Evolutionary conservation across 2,329 filamentous ascomycete species (phyloP).

Genomic region (Rutstroemia sp.): DNA sequence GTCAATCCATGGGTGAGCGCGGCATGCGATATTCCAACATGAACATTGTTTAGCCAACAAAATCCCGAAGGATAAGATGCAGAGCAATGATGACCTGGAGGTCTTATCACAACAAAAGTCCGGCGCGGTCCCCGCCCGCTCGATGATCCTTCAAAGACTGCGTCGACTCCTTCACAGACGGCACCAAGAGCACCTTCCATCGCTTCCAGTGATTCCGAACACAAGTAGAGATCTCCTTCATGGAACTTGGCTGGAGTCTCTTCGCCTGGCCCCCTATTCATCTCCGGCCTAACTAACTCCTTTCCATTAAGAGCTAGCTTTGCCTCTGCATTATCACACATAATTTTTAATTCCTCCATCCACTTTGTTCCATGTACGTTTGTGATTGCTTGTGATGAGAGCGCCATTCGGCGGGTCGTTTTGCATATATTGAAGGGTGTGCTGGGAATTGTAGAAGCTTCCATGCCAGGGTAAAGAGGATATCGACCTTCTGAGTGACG

Average conservation of each 20-base stretch:
- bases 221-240: slow-evolving; percentile 86
- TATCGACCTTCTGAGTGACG: slow-evolving; percentile 65
- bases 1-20: slow-evolving; percentile 78
- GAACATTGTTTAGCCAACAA: slow-evolving; percentile 98
- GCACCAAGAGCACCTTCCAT: slow-evolving; percentile 89
- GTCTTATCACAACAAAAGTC: slow-evolving; percentile 87
- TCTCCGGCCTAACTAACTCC: slow-evolving; percentile 65
- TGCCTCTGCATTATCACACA: slow-evolving; percentile 75
- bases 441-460: slow-evolving; percentile 42
- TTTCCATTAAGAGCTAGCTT: slow-evolving; percentile 71
- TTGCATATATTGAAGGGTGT: slow-evolving; percentile 82
- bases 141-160: slow-evolving; percentile 57
- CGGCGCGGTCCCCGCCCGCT: slow-evolving; percentile 52
- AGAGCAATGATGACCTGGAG: slow-evolving; percentile 94
- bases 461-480: slow-evolving; percentile 57
- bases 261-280: slow-evolving; percentile 43
- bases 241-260: slow-evolving; percentile 54
- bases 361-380: slow-evolving; percentile 86
- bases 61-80: slow-evolving; percentile 86
- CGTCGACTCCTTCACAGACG: slow-evolving; percentile 86
- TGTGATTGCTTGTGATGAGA: slow-evolving; percentile 72
- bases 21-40: slow-evolving; percentile 90
- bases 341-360: slow-evolving; percentile 84
- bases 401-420: slow-evolving; percentile 61
- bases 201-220: slow-evolving; percentile 74